Conservation (phyloP, 2,329 filamentous ascomycete genomes). For the Alternaria brassicicola region DNA sequence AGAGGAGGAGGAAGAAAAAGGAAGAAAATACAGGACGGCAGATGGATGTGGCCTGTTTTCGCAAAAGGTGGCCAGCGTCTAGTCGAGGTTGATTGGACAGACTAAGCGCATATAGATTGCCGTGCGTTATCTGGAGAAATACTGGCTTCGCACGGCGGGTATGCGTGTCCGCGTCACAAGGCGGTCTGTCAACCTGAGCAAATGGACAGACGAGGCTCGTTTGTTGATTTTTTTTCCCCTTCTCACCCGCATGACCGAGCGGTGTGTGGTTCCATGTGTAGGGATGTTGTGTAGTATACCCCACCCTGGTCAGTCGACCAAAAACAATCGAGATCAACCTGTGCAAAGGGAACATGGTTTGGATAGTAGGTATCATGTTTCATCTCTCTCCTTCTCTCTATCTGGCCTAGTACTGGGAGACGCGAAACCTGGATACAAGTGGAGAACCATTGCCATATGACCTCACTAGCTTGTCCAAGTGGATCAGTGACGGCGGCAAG, state of each 20-base stretch:
- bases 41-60: neutral
- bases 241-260: neutral
- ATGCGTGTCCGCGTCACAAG: conserved; percentile 2
- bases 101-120: conserved; percentile 10
- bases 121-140: conserved; percentile 8
- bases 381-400: neutral
- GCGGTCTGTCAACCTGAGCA: neutral
- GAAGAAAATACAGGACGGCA: no score
- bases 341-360: neutral
- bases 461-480: neutral
- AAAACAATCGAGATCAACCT: neutral
- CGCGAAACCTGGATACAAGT: neutral
- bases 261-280: conserved; percentile 6
- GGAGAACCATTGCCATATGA: conserved; percentile 2
- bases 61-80: neutral
- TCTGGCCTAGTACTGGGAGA: neutral
- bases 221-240: neutral
- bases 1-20: neutral
- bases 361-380: neutral
- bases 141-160: conserved; percentile 3
- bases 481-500: neutral
- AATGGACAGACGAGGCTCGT: neutral
- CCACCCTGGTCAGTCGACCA: neutral
- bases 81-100: neutral
- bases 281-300: conserved; percentile 6